Conservation (phyloP, 805 yeast genomes). For the Hanseniaspora pseudoguilliermondii region DNA sequence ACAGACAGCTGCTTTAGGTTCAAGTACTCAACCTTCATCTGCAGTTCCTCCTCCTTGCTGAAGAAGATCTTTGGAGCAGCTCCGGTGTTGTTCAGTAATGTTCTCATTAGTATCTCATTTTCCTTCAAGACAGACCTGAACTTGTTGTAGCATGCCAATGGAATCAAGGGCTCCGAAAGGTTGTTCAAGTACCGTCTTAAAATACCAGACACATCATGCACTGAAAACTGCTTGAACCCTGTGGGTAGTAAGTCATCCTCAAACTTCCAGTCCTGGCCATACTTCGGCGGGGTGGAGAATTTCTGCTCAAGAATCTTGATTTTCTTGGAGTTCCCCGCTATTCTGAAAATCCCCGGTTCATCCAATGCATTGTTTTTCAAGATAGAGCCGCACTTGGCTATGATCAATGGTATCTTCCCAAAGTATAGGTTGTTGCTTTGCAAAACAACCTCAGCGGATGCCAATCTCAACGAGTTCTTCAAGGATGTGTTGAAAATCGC, state of each 20-base stretch:
- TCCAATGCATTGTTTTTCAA: constrained; percentile 64
- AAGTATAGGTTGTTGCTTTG: constrained; percentile 56
- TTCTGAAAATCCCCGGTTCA: constrained; percentile 84
- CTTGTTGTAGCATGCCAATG: constrained; percentile 57
- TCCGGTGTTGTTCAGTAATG: constrained; percentile 54
- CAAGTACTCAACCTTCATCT: constrained; percentile 11
- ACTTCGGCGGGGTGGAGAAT: constrained; percentile 79
- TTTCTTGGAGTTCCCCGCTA: constrained; percentile 82
- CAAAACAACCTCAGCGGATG: constrained; percentile 49
- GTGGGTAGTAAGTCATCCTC: constrained; percentile 1
- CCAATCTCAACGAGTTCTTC: constrained; percentile 54
- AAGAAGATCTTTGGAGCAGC: constrained; percentile 17
- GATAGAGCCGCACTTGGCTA: constrained; percentile 89
- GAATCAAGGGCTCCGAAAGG: constrained; percentile 84
- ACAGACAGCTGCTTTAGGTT: constrained; percentile 17
- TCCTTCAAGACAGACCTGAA: constrained; percentile 65
- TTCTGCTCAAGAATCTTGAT: constrained; percentile 72
- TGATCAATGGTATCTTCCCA: constrained; percentile 82
- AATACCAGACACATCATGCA: constrained; percentile 91
- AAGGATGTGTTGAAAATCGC: constrained; percentile 72
- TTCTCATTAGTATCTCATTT: constrained; percentile 30
- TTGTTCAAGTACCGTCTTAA: constrained; percentile 75
- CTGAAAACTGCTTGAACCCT: constrained; percentile 50
- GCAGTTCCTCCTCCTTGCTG: constrained; percentile 10
- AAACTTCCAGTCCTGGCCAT: constrained; percentile 70